Evolutionary conservation across 202 grass and related monocot species (phyloP).

Genomic region (Sporobolus alterniflorus): DNA sequence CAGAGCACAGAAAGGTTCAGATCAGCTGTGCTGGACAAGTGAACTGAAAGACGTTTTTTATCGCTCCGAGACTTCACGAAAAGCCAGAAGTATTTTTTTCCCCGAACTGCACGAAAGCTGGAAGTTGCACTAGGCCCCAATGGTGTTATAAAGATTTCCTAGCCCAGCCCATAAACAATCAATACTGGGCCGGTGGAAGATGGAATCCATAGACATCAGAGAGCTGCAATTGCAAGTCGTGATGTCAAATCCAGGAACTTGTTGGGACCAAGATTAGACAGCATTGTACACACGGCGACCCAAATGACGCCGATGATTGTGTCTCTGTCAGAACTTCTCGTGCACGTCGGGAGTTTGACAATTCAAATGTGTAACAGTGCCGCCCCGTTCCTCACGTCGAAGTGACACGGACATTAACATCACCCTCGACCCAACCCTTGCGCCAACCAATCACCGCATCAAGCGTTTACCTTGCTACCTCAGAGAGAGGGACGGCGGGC

Average conservation of each 20-base stretch:
- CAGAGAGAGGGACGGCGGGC: not conserved
- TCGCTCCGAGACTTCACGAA: too few relatives aligned
- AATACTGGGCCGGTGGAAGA: not conserved
- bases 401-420: not conserved
- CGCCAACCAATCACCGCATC: not conserved
- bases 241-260: not conserved
- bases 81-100: too few relatives aligned
- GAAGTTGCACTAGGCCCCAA: not conserved
- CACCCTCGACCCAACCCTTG: not conserved
- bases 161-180: not conserved
- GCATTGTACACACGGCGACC: too few relatives aligned
- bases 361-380: not conserved
- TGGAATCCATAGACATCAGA: too few relatives aligned
- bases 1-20: too few relatives aligned
- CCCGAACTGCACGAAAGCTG: not conserved
- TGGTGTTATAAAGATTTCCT: not conserved
- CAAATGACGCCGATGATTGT: not conserved
- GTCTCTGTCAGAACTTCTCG: not conserved
- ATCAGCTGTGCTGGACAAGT: too few relatives aligned
- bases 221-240: not conserved
- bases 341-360: not conserved
- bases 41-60: too few relatives aligned
- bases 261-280: not conserved
- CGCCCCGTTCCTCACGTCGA: not conserved
- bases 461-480: not conserved